phyloP scores from a whole-genome alignment of 192 early-diverging fungal species.

The Backusella morwellensis region DNA sequence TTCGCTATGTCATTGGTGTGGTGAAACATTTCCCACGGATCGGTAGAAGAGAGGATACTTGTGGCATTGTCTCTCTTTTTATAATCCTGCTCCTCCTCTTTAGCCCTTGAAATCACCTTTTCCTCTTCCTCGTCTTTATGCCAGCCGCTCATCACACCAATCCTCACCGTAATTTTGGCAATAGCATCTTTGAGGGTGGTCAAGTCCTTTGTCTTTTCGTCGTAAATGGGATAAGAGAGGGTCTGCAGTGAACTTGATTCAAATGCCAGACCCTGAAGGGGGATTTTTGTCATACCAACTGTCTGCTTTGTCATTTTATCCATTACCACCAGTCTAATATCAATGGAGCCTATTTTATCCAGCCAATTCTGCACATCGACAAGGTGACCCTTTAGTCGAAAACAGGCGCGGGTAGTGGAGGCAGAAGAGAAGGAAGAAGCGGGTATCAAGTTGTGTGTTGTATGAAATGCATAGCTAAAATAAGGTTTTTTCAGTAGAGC shows the following conservation, averaged over 20 bases:
- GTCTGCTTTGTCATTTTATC: constrained; percentile 12
- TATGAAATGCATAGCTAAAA: constrained; percentile 29
- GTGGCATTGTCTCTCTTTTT: background rate
- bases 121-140: constrained; percentile 17
- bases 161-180: constrained; percentile 21
- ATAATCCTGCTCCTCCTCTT: background rate
- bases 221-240: background rate
- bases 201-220: background rate
- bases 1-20: background rate
- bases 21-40: constrained; percentile 18
- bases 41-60: background rate
- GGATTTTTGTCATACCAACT: background rate
- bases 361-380: constrained; percentile 30
- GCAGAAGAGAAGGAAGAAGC: constrained; percentile 18
- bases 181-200: constrained; percentile 14
- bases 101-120: background rate
- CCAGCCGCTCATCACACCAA: constrained; percentile 34
- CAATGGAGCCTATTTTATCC: constrained; percentile 2
- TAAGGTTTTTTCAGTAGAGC: constrained; percentile 14
- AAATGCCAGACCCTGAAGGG: background rate
- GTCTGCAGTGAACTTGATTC: constrained; percentile 1
- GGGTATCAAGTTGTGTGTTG: constrained; percentile 13
- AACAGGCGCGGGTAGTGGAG: constrained; percentile 11
- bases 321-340: constrained; percentile 8
- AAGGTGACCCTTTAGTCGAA: constrained; percentile 27